Evolutionary conservation across 2,329 filamentous ascomycete genomes (phyloP).

Genomic region (Gremmenia infestans): DNA sequence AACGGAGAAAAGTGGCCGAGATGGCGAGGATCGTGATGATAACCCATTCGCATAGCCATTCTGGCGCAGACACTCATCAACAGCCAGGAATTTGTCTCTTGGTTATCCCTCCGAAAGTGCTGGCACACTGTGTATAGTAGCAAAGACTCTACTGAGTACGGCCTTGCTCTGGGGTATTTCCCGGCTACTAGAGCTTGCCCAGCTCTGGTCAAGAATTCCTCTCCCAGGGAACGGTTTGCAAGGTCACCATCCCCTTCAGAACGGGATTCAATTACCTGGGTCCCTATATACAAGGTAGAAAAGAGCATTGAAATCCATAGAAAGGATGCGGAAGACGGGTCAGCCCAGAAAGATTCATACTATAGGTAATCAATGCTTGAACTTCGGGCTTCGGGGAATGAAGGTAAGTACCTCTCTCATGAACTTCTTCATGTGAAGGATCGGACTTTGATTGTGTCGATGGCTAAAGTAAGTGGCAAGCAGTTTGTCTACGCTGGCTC

Average conservation of each 20-base stretch:
- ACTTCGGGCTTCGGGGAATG: background rate
- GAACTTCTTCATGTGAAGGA: slow-evolving; percentile 46
- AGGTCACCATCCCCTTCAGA: background rate
- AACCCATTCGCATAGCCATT: slow-evolving; percentile 52
- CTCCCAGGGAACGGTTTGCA: slow-evolving; percentile 37
- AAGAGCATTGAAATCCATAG: slow-evolving; percentile 15
- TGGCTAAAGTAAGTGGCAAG: slow-evolving; percentile 49
- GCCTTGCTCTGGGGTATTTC: slow-evolving; percentile 44
- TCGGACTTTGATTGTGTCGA: slow-evolving; percentile 31
- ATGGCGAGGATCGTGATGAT: slow-evolving; percentile 49
- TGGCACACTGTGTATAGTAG: slow-evolving; percentile 47
- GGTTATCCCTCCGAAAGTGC: slow-evolving; percentile 44
- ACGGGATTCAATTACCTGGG: background rate
- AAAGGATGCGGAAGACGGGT: slow-evolving; percentile 6
- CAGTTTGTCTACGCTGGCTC: slow-evolving; percentile 42
- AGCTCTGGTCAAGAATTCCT: slow-evolving; percentile 41
- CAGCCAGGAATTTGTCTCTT: slow-evolving; percentile 49
- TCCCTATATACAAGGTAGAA: slow-evolving; percentile 7
- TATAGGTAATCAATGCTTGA: slow-evolving; percentile 6
- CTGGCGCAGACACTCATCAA: slow-evolving; percentile 45
- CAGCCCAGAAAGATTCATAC: slow-evolving; percentile 13
- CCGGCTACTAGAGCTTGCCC: slow-evolving; percentile 45
- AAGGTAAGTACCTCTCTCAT: slow-evolving; percentile 32
- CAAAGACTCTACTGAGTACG: slow-evolving; percentile 44
- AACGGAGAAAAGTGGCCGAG: slow-evolving; percentile 42